These are phyloP conservation scores for Nidularia sp. DNA, from an alignment of 768 basidiomycete species.

Conservation along the genomic window DNA sequence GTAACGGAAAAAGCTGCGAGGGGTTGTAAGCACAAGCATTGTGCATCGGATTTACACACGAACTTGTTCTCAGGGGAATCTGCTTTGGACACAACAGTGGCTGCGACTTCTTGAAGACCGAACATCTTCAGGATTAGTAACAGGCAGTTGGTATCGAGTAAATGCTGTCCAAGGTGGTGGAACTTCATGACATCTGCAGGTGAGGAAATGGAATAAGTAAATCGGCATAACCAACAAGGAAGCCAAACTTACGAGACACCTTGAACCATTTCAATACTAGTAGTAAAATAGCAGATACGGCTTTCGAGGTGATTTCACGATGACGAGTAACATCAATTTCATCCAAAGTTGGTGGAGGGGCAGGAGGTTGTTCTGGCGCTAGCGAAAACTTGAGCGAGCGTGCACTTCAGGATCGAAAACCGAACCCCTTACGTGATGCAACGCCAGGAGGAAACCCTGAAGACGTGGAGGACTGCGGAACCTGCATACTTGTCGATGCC, in stretches of 20 bases:
- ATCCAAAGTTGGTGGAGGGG: conserved; percentile 74
- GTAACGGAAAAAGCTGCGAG: conserved; percentile 88
- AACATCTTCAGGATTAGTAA: conserved; percentile 96
- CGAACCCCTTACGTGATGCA: conserved; percentile 47
- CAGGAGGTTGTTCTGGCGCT: conserved; percentile 62
- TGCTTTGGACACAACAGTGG: conserved; percentile 80
- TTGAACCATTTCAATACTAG: conserved; percentile 97
- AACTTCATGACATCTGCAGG: conserved; percentile 92
- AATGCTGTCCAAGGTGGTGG: conserved; percentile 92
- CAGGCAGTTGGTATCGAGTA: conserved; percentile 93
- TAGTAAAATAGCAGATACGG: conserved; percentile 90
- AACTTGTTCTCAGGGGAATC: conserved; percentile 87
- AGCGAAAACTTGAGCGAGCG: conserved; percentile 3
- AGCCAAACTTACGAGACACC: conserved; percentile 80
- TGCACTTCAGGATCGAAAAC: background rate
- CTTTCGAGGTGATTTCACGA: conserved; percentile 96
- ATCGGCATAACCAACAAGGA: too few relatives aligned
- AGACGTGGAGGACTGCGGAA: conserved; percentile 64
- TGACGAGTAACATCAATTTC: conserved; percentile 93
- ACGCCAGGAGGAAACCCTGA: conserved; percentile 71
- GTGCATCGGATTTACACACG: conserved; percentile 1
- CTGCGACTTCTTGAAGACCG: conserved; percentile 88
- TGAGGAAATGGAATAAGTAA: background rate
- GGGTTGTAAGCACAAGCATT: too few relatives aligned
- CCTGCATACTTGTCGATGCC: conserved; percentile 61